Conservation (phyloP, 495 filamentous ascomycete genomes). For the Penicillium lividum region DNA sequence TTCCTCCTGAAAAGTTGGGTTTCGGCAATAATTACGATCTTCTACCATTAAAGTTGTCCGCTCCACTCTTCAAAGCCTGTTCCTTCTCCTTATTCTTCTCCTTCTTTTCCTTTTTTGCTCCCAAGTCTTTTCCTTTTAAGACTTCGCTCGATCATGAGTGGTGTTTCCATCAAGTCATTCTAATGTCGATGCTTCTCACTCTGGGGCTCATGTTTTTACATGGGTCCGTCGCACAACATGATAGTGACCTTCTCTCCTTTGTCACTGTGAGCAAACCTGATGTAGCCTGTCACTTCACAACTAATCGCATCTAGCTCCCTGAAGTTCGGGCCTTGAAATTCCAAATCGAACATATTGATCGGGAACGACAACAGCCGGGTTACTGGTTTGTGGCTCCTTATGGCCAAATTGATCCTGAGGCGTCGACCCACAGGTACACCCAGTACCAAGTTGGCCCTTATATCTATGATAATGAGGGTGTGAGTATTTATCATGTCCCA, state of each 20-base stretch:
- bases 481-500: conserved; percentile 17
- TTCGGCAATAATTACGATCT: background rate
- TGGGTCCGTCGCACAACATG: conserved; percentile 4
- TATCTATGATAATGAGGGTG: conserved; percentile 39
- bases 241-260: conserved; percentile 7
- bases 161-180: background rate
- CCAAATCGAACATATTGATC: conserved; percentile 29
- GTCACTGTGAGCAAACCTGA: conserved; percentile 9
- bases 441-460: conserved; percentile 40
- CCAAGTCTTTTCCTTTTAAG: background rate
- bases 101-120: conserved; percentile 3
- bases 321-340: conserved; percentile 31
- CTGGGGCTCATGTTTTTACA: background rate
- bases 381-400: conserved; percentile 42
- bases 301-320: conserved; percentile 22
- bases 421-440: conserved; percentile 19
- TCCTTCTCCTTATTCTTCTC: background rate
- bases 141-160: background rate
- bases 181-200: background rate
- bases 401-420: conserved; percentile 23
- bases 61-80: background rate
- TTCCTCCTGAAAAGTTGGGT: background rate
- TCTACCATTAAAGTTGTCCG: background rate
- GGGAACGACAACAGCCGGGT: conserved; percentile 25
- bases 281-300: background rate